Conservation (phyloP, 169 alveolate species). For the Sarcocystis neurona region DNA sequence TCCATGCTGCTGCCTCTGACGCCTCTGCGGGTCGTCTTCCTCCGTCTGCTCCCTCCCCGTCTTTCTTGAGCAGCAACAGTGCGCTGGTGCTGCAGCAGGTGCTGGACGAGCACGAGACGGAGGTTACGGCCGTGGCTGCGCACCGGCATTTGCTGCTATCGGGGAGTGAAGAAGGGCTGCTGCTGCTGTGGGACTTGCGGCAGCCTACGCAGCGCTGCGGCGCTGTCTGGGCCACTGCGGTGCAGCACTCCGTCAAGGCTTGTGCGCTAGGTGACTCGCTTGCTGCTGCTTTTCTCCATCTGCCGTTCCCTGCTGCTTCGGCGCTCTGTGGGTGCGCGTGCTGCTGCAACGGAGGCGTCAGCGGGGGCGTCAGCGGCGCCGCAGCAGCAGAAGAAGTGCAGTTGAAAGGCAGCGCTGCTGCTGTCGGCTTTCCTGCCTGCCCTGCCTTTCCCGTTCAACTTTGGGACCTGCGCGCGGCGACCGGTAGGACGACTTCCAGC, state of each 20-base stretch:
- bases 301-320: background rate
- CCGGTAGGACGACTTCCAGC: too few relatives aligned
- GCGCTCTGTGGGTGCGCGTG: too few relatives aligned
- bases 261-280: background rate
- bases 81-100: conserved; percentile 43
- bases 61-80: background rate
- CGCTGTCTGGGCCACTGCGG: conserved; percentile 16
- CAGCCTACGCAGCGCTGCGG: conserved; percentile 27
- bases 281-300: conserved; percentile 15
- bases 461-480: background rate
- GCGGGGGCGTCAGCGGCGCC: too few relatives aligned
- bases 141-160: conserved; percentile 43
- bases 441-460: conserved; percentile 14
- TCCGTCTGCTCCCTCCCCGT: background rate
- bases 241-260: background rate
- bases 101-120: conserved; percentile 60
- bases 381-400: too few relatives aligned
- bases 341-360: too few relatives aligned
- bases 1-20: background rate
- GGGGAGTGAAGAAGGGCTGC: conserved; percentile 48
- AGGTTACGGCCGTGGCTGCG: conserved; percentile 57
- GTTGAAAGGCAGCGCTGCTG: background rate
- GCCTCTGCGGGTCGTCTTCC: background rate
- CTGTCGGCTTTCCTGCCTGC: background rate
- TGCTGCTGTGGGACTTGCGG: conserved; percentile 61